Percentiles rank a stretch among this genome's conserved stretches.
Conservation (phyloP, 495 filamentous ascomycete genomes). For the Neurospora cerealis region DNA sequence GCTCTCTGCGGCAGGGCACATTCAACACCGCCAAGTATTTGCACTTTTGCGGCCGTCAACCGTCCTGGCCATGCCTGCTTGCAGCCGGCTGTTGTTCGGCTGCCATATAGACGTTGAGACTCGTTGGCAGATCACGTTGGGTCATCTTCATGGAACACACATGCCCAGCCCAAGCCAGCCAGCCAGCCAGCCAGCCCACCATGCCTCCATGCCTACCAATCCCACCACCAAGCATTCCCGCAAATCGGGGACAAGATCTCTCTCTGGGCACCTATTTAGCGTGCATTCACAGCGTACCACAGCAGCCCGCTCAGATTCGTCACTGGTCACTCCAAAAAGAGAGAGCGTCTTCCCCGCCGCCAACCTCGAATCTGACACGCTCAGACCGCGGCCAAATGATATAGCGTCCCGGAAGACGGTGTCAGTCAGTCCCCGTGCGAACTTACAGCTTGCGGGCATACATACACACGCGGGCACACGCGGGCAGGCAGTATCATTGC, state of each 20-base stretch:
- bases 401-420: not conserved
- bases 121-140: slow-evolving; percentile 4
- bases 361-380: slow-evolving; percentile 7
- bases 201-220: not conserved
- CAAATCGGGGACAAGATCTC: slow-evolving; percentile 9
- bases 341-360: slow-evolving; percentile 2
- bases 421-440: slow-evolving; percentile 13
- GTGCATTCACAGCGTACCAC: slow-evolving; percentile 10
- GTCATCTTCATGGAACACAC: not conserved
- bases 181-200: not conserved
- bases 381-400: slow-evolving; percentile 1
- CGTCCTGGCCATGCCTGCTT: not conserved
- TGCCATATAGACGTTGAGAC: not conserved
- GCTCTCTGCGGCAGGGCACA: not conserved
- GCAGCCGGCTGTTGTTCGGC: not conserved
- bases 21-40: not conserved
- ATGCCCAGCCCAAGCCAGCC: not conserved
- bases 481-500: slow-evolving; percentile 2
- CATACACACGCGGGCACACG: not conserved
- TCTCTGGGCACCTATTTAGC: slow-evolving; percentile 9
- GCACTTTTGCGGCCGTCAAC: not conserved
- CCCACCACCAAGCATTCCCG: not conserved
- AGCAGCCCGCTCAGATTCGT: slow-evolving; percentile 15
- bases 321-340: slow-evolving; percentile 9
- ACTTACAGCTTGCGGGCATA: not conserved